Evolutionary conservation across 148 eudicot genomes (phyloP).

Genomic region (Vaccinium myrtillus): DNA sequence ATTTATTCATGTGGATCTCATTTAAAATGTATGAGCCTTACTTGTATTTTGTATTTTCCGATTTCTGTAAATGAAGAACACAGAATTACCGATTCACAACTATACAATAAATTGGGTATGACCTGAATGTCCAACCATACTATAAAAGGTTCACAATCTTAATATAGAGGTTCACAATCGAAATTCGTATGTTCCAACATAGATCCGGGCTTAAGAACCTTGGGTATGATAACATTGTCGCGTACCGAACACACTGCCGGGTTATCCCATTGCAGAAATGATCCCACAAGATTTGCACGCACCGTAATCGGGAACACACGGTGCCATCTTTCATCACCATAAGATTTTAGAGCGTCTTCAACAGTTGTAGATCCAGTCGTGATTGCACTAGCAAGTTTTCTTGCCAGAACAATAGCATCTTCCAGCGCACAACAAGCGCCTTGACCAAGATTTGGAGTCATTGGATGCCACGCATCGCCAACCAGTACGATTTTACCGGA

Average conservation of each 20-base stretch:
- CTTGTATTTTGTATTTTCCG: not conserved
- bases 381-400: slow-evolving; percentile 51
- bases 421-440: slow-evolving; percentile 93
- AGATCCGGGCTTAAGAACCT: slow-evolving; percentile 56
- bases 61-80: not conserved
- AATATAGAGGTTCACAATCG: slow-evolving; percentile 39
- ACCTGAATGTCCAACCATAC: not conserved
- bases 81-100: not conserved
- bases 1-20: not conserved
- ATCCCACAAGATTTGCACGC: slow-evolving; percentile 70
- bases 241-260: slow-evolving; percentile 54
- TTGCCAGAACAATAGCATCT: slow-evolving; percentile 68
- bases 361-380: slow-evolving; percentile 35
- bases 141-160: slow-evolving; percentile 43
- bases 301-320: slow-evolving; percentile 61
- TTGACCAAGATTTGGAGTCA: slow-evolving; percentile 98
- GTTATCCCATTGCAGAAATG: slow-evolving; percentile 69
- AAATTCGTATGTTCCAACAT: slow-evolving; percentile 69
- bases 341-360: slow-evolving; percentile 63
- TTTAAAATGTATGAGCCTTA: not conserved
- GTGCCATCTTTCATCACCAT: slow-evolving; percentile 67
- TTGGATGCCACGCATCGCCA: slow-evolving; percentile 99
- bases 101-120: not conserved
- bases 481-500: slow-evolving; percentile 70
- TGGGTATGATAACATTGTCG: slow-evolving; percentile 58